phyloP scores from a whole-genome alignment of 345 rosid species.

The Gossypium arboreum region DNA sequence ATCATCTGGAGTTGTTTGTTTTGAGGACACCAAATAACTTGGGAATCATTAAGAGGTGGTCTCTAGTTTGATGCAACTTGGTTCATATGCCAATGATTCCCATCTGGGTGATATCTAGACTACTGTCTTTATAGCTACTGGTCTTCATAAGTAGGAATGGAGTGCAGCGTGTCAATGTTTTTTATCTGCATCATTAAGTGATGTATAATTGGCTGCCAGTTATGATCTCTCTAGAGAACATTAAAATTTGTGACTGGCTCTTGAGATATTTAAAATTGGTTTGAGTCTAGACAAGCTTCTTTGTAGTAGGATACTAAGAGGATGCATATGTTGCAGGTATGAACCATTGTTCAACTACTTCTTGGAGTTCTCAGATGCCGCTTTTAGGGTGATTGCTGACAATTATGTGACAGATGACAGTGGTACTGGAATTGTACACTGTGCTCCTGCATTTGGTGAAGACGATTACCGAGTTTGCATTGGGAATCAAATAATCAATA shows the following conservation, averaged over 20 bases:
- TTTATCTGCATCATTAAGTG: not conserved
- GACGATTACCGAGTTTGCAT: constrained; percentile 97
- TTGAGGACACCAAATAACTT: not conserved
- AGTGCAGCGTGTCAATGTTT: not conserved
- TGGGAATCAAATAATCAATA: constrained; percentile 53
- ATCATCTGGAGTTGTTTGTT: not conserved
- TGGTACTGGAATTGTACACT: constrained; percentile 96
- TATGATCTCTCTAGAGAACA: not conserved
- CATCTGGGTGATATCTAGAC: not conserved
- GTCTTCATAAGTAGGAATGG: not conserved
- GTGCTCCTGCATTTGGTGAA: constrained; percentile 99
- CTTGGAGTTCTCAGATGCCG: constrained; percentile 58
- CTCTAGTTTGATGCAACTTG: not conserved
- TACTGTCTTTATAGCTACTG: not conserved
- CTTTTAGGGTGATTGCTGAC: constrained; percentile 86
- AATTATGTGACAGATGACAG: constrained; percentile 89
- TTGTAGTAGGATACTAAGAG: constrained; percentile 17
- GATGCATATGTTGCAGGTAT: constrained; percentile 39
- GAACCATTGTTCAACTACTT: constrained; percentile 88
- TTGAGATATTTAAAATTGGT: not conserved
- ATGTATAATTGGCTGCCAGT: not conserved
- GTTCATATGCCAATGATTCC: not conserved
- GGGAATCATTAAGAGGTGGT: not conserved
- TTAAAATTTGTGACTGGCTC: not conserved
- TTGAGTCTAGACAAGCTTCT: not conserved